phyloP scores from a whole-genome alignment of 164 flowering plant genomes.

The Piper longum region DNA sequence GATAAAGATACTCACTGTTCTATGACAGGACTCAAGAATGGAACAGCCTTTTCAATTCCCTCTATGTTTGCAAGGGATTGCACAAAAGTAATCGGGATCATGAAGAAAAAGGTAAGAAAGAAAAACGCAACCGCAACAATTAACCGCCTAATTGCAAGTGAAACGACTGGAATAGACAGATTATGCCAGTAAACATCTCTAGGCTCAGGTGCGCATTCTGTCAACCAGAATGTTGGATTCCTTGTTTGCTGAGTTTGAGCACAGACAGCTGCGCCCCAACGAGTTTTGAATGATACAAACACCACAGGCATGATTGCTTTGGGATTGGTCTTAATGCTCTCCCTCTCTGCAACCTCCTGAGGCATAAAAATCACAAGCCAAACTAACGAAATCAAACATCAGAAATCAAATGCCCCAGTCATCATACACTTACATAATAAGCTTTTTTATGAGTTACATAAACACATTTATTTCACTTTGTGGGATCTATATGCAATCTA shows the following conservation, averaged over 20 bases:
- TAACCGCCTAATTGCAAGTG: constrained; percentile 57
- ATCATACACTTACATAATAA: not conserved
- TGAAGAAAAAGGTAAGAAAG: constrained; percentile 81
- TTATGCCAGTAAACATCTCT: constrained; percentile 83
- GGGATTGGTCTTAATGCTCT: constrained; percentile 24
- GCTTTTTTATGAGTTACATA: too few species aligned
- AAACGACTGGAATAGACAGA: constrained; percentile 72
- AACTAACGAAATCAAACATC: not conserved
- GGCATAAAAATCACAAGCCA: not conserved
- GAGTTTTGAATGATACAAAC: constrained; percentile 78
- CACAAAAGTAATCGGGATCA: constrained; percentile 84
- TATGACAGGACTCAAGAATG: constrained; percentile 55
- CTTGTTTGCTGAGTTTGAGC: constrained; percentile 87
- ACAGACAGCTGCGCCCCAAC: constrained; percentile 94
- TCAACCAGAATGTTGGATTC: constrained; percentile 82
- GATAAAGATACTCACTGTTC: constrained; percentile 12
- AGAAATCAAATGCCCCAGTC: not conserved
- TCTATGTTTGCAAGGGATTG: constrained; percentile 83
- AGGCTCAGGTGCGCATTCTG: constrained; percentile 94
- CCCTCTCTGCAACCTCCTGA: constrained; percentile 48
- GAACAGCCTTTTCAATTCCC: constrained; percentile 55
- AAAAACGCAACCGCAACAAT: constrained; percentile 61
- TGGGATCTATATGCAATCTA: too few species aligned
- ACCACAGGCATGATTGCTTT: constrained; percentile 76
- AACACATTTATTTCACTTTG: too few species aligned